Base-by-base conservation (phyloP, 805 yeast genomes). In the Lipomyces yamanashiensis region DNA sequence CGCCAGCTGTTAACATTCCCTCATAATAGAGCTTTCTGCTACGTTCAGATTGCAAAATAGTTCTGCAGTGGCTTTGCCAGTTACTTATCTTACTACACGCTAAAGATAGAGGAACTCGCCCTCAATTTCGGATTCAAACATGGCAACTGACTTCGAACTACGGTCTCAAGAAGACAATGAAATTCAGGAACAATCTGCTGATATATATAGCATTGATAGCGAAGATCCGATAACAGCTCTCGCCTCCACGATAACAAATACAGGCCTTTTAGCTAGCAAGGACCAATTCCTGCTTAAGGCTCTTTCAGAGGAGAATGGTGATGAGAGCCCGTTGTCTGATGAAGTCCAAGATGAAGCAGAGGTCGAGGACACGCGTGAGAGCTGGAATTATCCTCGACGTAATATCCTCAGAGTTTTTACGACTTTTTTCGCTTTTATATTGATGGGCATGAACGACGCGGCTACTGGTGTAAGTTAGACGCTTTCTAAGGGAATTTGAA, bases 381-480 rank as follows among this genome's bases (percentile, higher is more conserved):
- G 45, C 4, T 64, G 67, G 67, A 58, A 61, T n/a, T 37, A 41
- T 33, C 59, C 65, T 12, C 63, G 61, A 15, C 52, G 17, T 8
- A 61, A 62, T 34, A 55, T 44, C 40, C 55, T 21, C 43, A 52
- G 65, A 5, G 49, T 67, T n/a, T 7, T 50, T 2, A 36, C 54
- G 4, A 43, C 62, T 17, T 67, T 59, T 39, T 13, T 49, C n/a
- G 70, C 58, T 12, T 67, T 69, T 39, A 39, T 69, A 7, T 37
- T 68, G 39, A 50, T 62, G 49, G 71, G 71, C 13, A 50, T 69
- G 68, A 63, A 67, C 33, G 89, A 85, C 71, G 84, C 85, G 58
- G 82, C 86, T 13, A 82, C 86, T 2, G 89, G 88, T 61, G 86
- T 62, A 43, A 9, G 66, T 62, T 5, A 28, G 28, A 28, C 28